These are phyloP conservation scores for Yamadazyma triangularis DNA, from an alignment of 1,139 yeast genomes.

Conservation along the genomic window DNA sequence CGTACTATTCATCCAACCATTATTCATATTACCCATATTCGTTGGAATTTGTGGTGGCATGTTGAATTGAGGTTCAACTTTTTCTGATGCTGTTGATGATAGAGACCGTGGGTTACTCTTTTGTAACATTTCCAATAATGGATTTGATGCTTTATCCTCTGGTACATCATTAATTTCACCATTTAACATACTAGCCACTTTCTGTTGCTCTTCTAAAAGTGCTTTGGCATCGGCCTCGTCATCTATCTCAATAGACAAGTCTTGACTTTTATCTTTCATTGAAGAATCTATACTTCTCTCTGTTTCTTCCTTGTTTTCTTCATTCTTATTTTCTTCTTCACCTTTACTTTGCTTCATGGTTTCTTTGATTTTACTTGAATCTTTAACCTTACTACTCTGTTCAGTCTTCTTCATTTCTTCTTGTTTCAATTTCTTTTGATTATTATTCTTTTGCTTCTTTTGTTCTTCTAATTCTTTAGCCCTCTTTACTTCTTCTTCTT, in stretches of 20 bases:
- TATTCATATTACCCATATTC: background rate
- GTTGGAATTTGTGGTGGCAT: conserved; percentile 8
- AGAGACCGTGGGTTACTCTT: background rate
- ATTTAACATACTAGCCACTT: conserved; percentile 12
- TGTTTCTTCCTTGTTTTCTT: conserved; percentile 25
- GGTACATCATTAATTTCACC: conserved; percentile 3
- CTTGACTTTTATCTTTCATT: conserved; percentile 24
- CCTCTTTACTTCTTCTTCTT: conserved; percentile 42
- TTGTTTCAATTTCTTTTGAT: conserved; percentile 51
- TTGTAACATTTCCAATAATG: conserved; percentile 1
- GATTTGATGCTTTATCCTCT: conserved; percentile 14
- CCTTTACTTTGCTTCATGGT: conserved; percentile 45
- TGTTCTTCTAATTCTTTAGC: conserved; percentile 21
- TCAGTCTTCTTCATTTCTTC: conserved; percentile 30
- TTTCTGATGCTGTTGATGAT: background rate
- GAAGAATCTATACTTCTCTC: conserved; percentile 25
- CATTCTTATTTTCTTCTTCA: conserved; percentile 41
- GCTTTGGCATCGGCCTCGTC: conserved; percentile 18
- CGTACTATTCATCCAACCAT: background rate
- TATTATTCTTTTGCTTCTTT: conserved; percentile 34
- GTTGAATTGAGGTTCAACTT: background rate
- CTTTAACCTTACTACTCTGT: conserved; percentile 20
- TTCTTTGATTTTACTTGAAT: conserved; percentile 5
- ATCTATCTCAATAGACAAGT: conserved; percentile 7
- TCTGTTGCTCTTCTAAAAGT: conserved; percentile 24